Evolutionary conservation across 2,329 filamentous ascomycete species (phyloP), one percentile per base, ranked within the genome.

Genomic region (Scytalidium sp.): DNA sequence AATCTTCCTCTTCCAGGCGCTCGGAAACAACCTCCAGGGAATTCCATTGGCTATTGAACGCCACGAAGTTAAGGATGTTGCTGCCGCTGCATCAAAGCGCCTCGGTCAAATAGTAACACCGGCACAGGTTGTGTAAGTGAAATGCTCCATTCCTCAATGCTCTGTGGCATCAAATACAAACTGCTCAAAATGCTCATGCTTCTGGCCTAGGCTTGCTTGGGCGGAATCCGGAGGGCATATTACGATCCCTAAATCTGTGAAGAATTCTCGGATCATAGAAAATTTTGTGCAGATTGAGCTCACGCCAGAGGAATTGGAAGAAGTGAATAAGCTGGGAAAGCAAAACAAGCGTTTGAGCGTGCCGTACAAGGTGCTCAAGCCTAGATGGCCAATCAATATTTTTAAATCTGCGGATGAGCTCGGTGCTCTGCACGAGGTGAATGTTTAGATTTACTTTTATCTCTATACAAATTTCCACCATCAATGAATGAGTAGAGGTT

Each of bases 211-310:
- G 75, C 67, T 83, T 70, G 64, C 84, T 72, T 84, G 83, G 81
- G 66, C 72, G 72, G 64, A 76, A 70, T 59, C 75, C 41, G 68
- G 81, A 58, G 84, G 83, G 49, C 84, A 84, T 69, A 81, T 75
- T 58, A 87, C 90, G 57, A 89, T 90, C 59, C 87, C 87, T 62
- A 90, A 90, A 76, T 85, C 79, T 19, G 85, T 89, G 55, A 88
- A 79, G 50, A 75, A 81, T 45, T 74, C 75, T 27, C 80, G 87
- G 51, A 90, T 91, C 58, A 72, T 79, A 61, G 77, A 75, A 61
- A 90, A 90, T 75, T 89, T 85, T 64, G 72, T 84, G 70, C 78
- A 87, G 67, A 75, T 84, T 45, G 78, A 88, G 61, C 71, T 89
- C 50, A 69, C 71, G 42, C 73, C 79, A 36, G 74, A 76, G 49